phyloP scores from a whole-genome alignment of 495 filamentous ascomycete genomes.

The Penicillium goetzii region DNA sequence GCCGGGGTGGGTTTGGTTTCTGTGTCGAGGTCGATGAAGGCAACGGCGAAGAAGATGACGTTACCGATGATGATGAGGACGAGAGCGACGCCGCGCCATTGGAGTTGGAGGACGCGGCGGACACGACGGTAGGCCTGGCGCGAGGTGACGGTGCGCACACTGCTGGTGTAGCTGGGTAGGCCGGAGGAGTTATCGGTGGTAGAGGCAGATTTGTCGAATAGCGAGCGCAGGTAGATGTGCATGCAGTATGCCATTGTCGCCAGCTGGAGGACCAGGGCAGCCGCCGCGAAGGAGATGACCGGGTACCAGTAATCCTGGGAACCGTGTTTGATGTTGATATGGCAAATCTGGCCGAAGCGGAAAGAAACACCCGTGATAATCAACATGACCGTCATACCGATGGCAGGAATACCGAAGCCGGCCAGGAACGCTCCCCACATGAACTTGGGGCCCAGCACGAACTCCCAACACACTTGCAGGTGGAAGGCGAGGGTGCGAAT shows the following conservation, averaged over 20 bases:
- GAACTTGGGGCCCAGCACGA: conserved; percentile 83
- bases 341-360: conserved; percentile 87
- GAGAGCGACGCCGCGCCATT: conserved; percentile 89
- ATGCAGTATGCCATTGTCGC: conserved; percentile 90
- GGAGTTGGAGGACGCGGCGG: conserved; percentile 81
- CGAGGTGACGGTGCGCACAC: conserved; percentile 80
- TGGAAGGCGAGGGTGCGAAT: conserved; percentile 89
- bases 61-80: conserved; percentile 86
- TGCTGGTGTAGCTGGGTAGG: conserved; percentile 77
- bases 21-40: conserved; percentile 85
- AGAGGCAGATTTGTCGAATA: conserved; percentile 65
- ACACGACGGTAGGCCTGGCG: conserved; percentile 87
- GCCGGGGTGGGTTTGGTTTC: conserved; percentile 58
- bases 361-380: conserved; percentile 90
- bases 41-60: conserved; percentile 86
- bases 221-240: conserved; percentile 84
- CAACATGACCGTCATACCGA: conserved; percentile 73
- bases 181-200: conserved; percentile 69
- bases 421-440: conserved; percentile 81
- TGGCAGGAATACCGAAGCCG: conserved; percentile 81
- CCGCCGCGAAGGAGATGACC: conserved; percentile 74
- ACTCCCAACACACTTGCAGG: conserved; percentile 96
- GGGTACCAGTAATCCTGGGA: conserved; percentile 90
- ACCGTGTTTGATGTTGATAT: conserved; percentile 84
- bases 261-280: conserved; percentile 81